Percentiles rank a stretch among this genome's conserved stretches.
Evolutionary conservation across 805 yeast species (phyloP).

Genomic region (Suhomyces canberraensis): DNA sequence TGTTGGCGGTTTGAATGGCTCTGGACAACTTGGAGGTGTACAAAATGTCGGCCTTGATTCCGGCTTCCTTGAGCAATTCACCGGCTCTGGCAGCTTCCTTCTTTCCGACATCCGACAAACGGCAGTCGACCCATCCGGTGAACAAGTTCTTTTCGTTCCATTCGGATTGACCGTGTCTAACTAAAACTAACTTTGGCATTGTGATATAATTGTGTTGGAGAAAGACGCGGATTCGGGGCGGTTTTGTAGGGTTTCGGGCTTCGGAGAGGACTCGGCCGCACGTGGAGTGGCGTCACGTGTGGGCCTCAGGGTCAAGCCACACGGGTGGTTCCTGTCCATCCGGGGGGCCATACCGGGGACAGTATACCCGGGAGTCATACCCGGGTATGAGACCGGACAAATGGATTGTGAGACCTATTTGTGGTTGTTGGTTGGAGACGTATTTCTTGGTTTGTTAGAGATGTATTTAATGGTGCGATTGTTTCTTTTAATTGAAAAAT

Average conservation of each 20-base stretch:
- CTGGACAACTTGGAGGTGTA: slow-evolving; percentile 90
- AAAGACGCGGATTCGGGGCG: neutral
- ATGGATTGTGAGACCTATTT: too few relatives aligned
- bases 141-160: slow-evolving; percentile 98
- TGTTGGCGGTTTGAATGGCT: slow-evolving; percentile 96
- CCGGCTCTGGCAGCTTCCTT: slow-evolving; percentile 94
- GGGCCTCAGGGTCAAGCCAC: neutral
- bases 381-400: too few relatives aligned
- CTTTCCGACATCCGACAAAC: slow-evolving; percentile 77
- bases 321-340: too few relatives aligned
- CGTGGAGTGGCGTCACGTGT: slow-evolving; percentile 1
- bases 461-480: too few relatives aligned
- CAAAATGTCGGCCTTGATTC: slow-evolving; percentile 78
- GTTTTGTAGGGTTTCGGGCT: slow-evolving; percentile 3
- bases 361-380: too few relatives aligned
- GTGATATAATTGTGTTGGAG: neutral
- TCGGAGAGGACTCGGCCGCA: slow-evolving; percentile 1
- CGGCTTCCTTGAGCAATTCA: slow-evolving; percentile 82
- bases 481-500: too few relatives aligned
- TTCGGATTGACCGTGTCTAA: slow-evolving; percentile 99
- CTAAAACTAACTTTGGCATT: slow-evolving; percentile 72
- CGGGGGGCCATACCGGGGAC: too few relatives aligned
- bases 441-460: too few relatives aligned
- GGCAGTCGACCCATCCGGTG: slow-evolving; percentile 99
- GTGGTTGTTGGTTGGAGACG: too few relatives aligned